Evolutionary conservation across 2,329 filamentous ascomycete genomes (phyloP).

Genomic region (Ploettnerulaceae sp.): DNA sequence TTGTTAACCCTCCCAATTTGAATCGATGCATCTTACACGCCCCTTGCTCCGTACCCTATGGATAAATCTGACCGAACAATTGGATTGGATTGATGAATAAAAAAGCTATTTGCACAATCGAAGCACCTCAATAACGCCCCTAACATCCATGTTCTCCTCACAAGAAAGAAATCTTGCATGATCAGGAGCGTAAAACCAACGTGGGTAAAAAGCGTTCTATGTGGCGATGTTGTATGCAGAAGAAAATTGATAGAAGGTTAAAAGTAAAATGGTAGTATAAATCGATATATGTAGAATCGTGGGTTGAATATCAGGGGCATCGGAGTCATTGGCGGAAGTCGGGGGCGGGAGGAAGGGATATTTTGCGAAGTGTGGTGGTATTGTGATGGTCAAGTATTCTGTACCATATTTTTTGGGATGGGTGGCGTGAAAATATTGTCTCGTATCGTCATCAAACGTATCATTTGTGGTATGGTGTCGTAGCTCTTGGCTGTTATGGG

Average conservation of each 20-base stretch:
- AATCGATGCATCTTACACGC: not conserved
- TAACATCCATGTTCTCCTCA: not conserved
- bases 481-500: slow-evolving; percentile 5
- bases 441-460: slow-evolving; percentile 22
- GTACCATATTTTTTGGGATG: slow-evolving; percentile 15
- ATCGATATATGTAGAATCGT: slow-evolving; percentile 3
- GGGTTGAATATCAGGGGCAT: not conserved
- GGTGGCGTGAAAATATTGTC: slow-evolving; percentile 18
- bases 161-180: not conserved
- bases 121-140: not conserved
- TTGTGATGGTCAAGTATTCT: not conserved
- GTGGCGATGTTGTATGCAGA: not conserved
- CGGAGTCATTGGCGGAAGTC: not conserved
- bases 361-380: slow-evolving; percentile 6
- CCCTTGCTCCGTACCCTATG: not conserved
- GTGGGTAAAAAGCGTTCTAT: not conserved
- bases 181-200: not conserved
- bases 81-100: not conserved
- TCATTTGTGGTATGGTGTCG: slow-evolving; percentile 15
- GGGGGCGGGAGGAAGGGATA: not conserved
- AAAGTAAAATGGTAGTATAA: slow-evolving; percentile 4
- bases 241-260: not conserved
- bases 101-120: not conserved
- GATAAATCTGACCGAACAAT: not conserved
- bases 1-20: not conserved